Evolutionary conservation across 352 stramenopile species (phyloP), one percentile per base, ranked within the genome.

Genomic region (Globisporangium nunn): DNA sequence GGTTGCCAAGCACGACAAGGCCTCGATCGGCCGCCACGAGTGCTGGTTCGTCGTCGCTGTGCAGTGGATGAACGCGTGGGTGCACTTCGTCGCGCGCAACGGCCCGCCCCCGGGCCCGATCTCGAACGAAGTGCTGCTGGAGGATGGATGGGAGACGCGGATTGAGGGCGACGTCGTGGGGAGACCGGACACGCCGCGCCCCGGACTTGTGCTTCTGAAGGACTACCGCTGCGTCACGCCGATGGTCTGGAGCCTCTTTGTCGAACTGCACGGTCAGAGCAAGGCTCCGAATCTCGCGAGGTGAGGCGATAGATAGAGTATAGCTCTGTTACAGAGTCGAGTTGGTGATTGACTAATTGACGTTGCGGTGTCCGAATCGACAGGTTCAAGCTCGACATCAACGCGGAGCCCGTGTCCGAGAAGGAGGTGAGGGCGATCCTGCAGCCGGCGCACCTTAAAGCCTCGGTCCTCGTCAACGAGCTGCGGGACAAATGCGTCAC

Each of bases 231-330:
- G 77, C 51, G 79, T 91, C n/a, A 69, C 79, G 2, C 78, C 81
- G n/a, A 83, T 90, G 67, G 72, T 91, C 35, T 91, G 77, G 77
- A 79, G 75, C 50, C 57, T 91, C 18, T 64, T 91, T 15, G 53
- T 63, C 23, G 77, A 84, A 59, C 67, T 91, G 15, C 75, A 91
- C 41, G 79, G 81, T n/a, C 57, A 50, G 23, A 71, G 62, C 52
- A 63, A 73, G 11, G 59, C 81, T 33, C 75, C 75, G 18, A 31
- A 70, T 3, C 61, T 88, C 31, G 55, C 67, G 50, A 48, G 68
- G 41, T 63, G 33, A 23, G 23, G 23, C 1, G 23, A 23, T 23
- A 23, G 23, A 23, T 23, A 23, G 23, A 23, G 23, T 23, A 23
- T 23, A 23, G 23, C 23, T 23, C 23, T 23, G 23, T 23, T 23